Conservation (phyloP, 2,329 filamentous ascomycete genomes). For the Claviceps purpurea region DNA sequence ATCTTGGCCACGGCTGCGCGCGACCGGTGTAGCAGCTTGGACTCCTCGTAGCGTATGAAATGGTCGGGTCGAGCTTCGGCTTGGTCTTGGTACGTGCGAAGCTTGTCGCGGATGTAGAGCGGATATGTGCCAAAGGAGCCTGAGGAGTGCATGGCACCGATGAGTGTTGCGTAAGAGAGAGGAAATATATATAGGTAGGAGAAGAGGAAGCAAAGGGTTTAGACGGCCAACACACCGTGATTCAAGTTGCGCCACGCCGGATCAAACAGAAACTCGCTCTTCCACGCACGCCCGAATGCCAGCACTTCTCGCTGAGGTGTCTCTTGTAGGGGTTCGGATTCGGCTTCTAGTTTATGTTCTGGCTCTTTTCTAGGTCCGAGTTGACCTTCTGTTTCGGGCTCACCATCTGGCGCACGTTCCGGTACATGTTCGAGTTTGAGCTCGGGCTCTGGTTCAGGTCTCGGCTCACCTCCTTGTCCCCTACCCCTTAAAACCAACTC, state of each 20-base stretch:
- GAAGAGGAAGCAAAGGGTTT: too few relatives aligned
- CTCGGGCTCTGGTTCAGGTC: too few relatives aligned
- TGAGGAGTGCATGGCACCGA: slow-evolving; percentile 11
- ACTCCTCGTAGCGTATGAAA: slow-evolving; percentile 60
- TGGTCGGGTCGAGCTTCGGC: slow-evolving; percentile 57
- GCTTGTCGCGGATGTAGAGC: slow-evolving; percentile 40
- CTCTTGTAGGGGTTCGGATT: neutral
- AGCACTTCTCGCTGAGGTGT: neutral
- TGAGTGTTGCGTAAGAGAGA: neutral
- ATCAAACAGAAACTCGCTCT: slow-evolving; percentile 56
- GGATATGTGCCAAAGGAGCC: slow-evolving; percentile 76
- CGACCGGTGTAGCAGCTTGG: slow-evolving; percentile 50
- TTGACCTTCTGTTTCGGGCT: too few relatives aligned
- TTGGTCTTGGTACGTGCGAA: slow-evolving; percentile 51
- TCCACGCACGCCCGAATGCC: slow-evolving; percentile 27
- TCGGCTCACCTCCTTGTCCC: too few relatives aligned
- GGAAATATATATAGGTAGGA: too few relatives aligned
- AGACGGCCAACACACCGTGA: slow-evolving; percentile 42
- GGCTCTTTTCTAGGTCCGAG: neutral
- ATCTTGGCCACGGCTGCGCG: slow-evolving; percentile 52
- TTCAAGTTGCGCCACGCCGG: slow-evolving; percentile 61
- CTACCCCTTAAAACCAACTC: too few relatives aligned
- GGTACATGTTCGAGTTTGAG: too few relatives aligned
- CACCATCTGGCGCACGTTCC: too few relatives aligned
- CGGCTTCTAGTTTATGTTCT: neutral